Evolutionary conservation across 306 rosid species (phyloP), one percentile per base, ranked within the genome.

Genomic region (Rubus parviflorus): DNA sequence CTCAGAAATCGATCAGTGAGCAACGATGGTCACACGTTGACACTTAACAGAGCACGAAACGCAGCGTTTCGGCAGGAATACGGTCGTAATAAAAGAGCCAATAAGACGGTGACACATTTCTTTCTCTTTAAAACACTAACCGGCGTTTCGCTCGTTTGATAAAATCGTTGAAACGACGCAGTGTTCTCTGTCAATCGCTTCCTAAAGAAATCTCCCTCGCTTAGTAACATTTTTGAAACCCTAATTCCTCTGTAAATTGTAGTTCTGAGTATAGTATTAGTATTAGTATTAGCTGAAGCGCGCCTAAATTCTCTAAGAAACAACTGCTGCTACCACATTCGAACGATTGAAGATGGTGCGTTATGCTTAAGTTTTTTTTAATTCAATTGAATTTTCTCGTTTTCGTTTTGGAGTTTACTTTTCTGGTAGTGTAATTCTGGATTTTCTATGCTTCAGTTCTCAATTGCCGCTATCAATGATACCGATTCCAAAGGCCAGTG

Each of bases 401-500:
- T 35, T n/a, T 57, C 3, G 15, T 7, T 23, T 58, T 25, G 4
- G 10, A n/a, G 17, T 72, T 22, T 2, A 14, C 20, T 17, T 25
- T 74, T 35, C 12, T 22, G 37, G 53, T 62, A 3, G 38, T 66
- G 48, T 8, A 17, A 14, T 61, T 80, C 46, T 41, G 60, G 60
- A 2, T 70, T 70, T 41, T 49, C 8, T 68, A 19, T 79, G 76
- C 47, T 16, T 73, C 88, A 95, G 98, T 95, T 95, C 83, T 90
- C 98, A 75, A 92, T 92, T 82, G 86, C 98, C 57, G 98, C 98
- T 46, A 95, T 95, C 85, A 95, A 95, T 78, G 98, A 94, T 41
- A 88, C 97, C 1, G 93, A 90, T 51, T 77, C 97, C 65, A 88
- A 77, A 89, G 87, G 79, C 70, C 86, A 84, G 54, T 95, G 98